phyloP scores from a whole-genome alignment of 345 rosid species.

The Gossypium arboreum region DNA sequence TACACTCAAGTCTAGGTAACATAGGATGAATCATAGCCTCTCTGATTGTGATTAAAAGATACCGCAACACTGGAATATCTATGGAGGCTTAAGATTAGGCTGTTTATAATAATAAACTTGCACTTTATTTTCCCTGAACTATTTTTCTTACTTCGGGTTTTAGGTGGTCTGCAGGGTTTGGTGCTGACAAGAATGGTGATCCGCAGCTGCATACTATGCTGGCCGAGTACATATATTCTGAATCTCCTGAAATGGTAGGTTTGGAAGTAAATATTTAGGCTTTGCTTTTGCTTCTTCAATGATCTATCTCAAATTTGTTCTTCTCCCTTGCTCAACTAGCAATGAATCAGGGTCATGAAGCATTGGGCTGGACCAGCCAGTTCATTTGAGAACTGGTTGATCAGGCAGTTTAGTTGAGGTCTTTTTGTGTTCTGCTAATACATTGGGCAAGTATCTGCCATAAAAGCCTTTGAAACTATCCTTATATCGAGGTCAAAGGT shows the following conservation, averaged over 20 bases:
- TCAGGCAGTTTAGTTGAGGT: background rate
- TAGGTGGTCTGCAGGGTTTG: conserved; percentile 93
- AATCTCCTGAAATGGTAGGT: conserved; percentile 88
- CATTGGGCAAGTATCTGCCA: background rate
- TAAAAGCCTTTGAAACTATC: background rate
- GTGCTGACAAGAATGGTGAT: conserved; percentile 60
- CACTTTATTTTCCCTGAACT: conserved; percentile 8
- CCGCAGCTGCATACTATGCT: conserved; percentile 81
- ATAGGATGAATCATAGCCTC: background rate
- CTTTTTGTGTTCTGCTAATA: background rate
- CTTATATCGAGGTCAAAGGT: conserved; percentile 5
- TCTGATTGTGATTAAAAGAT: too few species aligned
- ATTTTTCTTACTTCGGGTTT: conserved; percentile 19
- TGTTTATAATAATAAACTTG: background rate
- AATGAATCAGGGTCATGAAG: too few species aligned
- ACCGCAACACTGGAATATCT: background rate
- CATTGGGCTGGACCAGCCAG: too few species aligned
- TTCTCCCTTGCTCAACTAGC: background rate
- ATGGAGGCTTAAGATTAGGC: too few species aligned
- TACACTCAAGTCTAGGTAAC: too few species aligned
- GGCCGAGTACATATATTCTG: conserved; percentile 80
- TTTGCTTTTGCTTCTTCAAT: background rate
- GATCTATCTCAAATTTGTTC: background rate
- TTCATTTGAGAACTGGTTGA: too few species aligned
- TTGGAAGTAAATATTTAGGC: conserved; percentile 15